These are phyloP conservation scores for Fomitopsis betulina DNA, from an alignment of 1,284 basidiomycete genomes.

Conservation along the genomic window DNA sequence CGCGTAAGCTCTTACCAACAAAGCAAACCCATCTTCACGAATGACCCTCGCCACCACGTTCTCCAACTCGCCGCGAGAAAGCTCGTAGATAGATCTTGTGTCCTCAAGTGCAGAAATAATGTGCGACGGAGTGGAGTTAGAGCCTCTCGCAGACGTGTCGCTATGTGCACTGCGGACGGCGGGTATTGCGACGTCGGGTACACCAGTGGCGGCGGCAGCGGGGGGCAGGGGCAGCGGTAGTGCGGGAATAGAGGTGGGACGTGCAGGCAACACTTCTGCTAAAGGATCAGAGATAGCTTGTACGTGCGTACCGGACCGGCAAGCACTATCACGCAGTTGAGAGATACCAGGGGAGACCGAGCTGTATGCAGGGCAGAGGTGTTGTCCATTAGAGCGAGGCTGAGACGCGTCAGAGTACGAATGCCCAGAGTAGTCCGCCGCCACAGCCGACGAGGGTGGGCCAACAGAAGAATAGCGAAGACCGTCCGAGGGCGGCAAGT, in stretches of 20 bases:
- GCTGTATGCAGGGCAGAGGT: neutral
- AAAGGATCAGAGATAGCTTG: neutral
- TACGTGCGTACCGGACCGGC: neutral
- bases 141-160: neutral
- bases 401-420: constrained; percentile 4
- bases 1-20: neutral
- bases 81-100: constrained; percentile 18
- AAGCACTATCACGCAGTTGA: neutral
- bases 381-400: neutral
- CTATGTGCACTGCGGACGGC: too few relatives aligned
- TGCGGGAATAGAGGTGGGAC: neutral
- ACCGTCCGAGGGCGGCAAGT: neutral
- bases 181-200: neutral
- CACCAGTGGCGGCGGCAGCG: neutral
- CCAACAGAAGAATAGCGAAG: constrained; percentile 10
- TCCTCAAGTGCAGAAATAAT: constrained; percentile 13
- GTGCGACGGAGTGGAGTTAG: neutral
- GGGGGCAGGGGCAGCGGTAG: neutral
- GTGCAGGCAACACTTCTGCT: neutral
- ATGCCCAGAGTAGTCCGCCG: constrained; percentile 3
- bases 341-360: neutral
- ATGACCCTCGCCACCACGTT: constrained; percentile 19
- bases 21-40: neutral
- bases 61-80: constrained; percentile 27
- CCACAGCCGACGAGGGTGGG: constrained; percentile 10